Percentiles rank a stretch among this genome's conserved stretches.
These are phyloP conservation scores for Aphanocladium album DNA, from an alignment of 2,329 filamentous ascomycete genomes.

Conservation along the genomic window DNA sequence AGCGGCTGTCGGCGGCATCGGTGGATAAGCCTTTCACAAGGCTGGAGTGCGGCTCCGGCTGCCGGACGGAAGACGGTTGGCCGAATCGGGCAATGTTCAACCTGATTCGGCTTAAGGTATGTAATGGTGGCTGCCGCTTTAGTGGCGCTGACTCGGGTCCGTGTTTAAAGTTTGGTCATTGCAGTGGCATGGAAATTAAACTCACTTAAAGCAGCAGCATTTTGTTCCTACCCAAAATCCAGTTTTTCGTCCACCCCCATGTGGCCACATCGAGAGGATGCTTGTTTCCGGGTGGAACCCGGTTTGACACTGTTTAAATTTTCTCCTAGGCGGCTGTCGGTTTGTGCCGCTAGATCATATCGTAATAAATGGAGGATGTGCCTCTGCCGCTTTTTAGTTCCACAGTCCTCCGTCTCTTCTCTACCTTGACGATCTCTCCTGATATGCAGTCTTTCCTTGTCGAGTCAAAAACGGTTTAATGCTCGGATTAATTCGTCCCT, in stretches of 20 bases:
- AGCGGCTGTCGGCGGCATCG: constrained; percentile 25
- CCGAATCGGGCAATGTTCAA: constrained; percentile 7
- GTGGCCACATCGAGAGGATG: background rate
- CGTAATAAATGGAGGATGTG: background rate
- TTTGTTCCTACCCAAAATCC: background rate
- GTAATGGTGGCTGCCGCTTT: background rate
- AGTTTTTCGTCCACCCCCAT: background rate
- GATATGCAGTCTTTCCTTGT: background rate
- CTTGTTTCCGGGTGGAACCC: constrained; percentile 6
- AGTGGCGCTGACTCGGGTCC: background rate
- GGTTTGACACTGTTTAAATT: background rate
- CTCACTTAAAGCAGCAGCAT: constrained; percentile 2
- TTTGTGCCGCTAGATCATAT: background rate
- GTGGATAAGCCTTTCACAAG: constrained; percentile 8
- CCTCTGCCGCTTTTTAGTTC: background rate
- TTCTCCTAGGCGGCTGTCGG: constrained; percentile 6
- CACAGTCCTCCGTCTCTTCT: background rate
- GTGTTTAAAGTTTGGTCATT: background rate
- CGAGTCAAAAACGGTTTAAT: background rate
- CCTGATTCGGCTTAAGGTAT: background rate
- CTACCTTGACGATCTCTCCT: background rate
- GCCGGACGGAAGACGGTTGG: constrained; percentile 14
- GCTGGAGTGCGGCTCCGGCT: constrained; percentile 15
- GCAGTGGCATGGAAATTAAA: background rate
- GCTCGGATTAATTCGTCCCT: background rate